phyloP scores from a whole-genome alignment of 305 asterid genomes.

The Andrographis paniculata region DNA sequence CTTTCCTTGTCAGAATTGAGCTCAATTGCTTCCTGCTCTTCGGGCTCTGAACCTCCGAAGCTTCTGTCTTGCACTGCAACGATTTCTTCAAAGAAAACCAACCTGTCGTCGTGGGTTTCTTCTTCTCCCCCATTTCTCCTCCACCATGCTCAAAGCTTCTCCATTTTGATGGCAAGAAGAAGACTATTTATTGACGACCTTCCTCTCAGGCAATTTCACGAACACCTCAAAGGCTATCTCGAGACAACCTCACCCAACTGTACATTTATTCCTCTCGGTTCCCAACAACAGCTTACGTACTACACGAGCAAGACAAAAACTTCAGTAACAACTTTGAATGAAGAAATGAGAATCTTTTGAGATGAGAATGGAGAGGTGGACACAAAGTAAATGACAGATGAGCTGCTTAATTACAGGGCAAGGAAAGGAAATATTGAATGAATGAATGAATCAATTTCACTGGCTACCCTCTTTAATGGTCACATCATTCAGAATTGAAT shows the following conservation, averaged over 20 bases:
- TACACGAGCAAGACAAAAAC: too few species aligned
- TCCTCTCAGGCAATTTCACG: neutral
- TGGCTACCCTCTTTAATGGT: neutral
- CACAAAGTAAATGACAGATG: too few species aligned
- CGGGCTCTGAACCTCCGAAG: slow-evolving; percentile 5
- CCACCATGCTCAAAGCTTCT: neutral
- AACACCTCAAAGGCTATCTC: neutral
- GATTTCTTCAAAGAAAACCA: slow-evolving; percentile 1
- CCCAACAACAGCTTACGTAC: neutral
- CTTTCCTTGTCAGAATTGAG: slow-evolving; percentile 1
- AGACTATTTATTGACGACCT: neutral
- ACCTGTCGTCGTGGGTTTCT: neutral
- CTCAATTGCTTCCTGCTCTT: slow-evolving; percentile 28
- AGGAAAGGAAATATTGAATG: too few species aligned
- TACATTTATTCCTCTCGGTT: neutral
- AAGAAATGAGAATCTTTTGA: too few species aligned
- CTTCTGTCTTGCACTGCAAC: neutral
- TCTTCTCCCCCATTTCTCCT: neutral
- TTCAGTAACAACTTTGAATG: too few species aligned
- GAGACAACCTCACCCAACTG: neutral
- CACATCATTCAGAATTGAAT: neutral
- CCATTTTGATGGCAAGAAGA: too few species aligned
- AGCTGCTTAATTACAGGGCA: too few species aligned
- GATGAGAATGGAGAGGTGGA: too few species aligned
- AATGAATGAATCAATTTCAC: neutral